phyloP scores from a whole-genome alignment of 164 flowering plant species.

The Warburgia ugandensis region DNA sequence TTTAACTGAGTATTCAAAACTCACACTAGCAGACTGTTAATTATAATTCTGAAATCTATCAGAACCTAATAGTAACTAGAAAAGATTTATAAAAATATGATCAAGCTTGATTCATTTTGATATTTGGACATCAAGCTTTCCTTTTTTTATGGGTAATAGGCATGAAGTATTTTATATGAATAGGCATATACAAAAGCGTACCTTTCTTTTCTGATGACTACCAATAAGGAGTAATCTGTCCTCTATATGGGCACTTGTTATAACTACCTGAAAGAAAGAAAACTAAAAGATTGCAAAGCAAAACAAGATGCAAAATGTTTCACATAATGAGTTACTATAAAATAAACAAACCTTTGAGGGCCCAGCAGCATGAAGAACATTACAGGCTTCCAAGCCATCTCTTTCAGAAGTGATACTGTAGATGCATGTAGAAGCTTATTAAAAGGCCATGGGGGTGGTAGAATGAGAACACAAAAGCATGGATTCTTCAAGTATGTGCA shows the following conservation, averaged over 20 bases:
- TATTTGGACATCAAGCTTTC: too few species aligned
- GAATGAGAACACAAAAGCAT: neutral
- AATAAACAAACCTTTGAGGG: constrained; percentile 93
- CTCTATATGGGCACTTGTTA: constrained; percentile 55
- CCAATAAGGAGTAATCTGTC: constrained; percentile 60
- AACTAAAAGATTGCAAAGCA: neutral
- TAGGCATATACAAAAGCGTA: constrained; percentile 6
- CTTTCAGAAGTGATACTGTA: constrained; percentile 71
- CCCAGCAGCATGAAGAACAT: constrained; percentile 81
- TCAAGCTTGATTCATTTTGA: too few species aligned
- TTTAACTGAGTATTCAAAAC: too few species aligned
- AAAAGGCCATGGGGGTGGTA: neutral
- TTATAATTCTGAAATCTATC: too few species aligned
- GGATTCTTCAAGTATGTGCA: neutral
- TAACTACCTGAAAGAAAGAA: constrained; percentile 44
- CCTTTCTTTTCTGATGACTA: constrained; percentile 68
- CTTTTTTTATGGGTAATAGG: too few species aligned
- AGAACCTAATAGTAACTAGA: too few species aligned
- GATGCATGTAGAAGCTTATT: neutral
- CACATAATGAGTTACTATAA: too few species aligned
- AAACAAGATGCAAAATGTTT: neutral
- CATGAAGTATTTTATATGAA: too few species aligned
- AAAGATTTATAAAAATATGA: too few species aligned
- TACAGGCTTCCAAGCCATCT: constrained; percentile 93
- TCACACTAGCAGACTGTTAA: too few species aligned